These are phyloP conservation scores for Jamesozyma spencerorum DNA, from an alignment of 805 yeast genomes.

Conservation along the genomic window DNA sequence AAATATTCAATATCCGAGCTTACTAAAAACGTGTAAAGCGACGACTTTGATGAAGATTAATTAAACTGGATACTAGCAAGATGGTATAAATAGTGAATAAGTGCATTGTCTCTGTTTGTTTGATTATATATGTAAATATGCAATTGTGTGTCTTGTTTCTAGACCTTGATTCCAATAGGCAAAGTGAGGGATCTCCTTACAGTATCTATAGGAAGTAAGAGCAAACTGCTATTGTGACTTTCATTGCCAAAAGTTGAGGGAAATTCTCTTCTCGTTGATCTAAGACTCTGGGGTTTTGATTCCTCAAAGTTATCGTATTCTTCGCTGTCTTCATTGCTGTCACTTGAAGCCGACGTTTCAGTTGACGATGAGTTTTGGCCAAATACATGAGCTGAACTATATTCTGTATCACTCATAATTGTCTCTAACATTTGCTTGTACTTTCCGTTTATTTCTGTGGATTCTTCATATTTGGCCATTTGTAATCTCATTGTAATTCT, in stretches of 20 bases:
- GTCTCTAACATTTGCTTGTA: constrained; percentile 5
- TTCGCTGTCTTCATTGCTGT: constrained; percentile 4
- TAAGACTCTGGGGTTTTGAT: background rate
- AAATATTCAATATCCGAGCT: no score
- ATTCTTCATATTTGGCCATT: constrained; percentile 17
- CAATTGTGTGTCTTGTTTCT: background rate
- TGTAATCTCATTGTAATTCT: constrained; percentile 24
- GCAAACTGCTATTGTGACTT: constrained; percentile 9
- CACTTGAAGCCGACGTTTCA: background rate
- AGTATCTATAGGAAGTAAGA: constrained; percentile 12
- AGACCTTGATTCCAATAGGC: constrained; percentile 26
- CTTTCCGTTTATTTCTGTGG: constrained; percentile 8
- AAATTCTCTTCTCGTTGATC: constrained; percentile 2
- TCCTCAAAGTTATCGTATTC: constrained; percentile 1
- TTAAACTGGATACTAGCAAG: background rate
- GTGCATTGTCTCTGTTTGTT: background rate
- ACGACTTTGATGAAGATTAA: background rate
- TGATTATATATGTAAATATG: background rate
- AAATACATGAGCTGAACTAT: constrained; percentile 1
- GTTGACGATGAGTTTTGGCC: constrained; percentile 4
- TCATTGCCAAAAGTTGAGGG: constrained; percentile 7
- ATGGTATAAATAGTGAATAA: background rate
- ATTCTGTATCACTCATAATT: constrained; percentile 1
- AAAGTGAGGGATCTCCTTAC: constrained; percentile 25
- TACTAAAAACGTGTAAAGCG: no score